Conservation (phyloP, 2,329 filamentous ascomycete genomes). For the Diaporthe vaccinii region DNA sequence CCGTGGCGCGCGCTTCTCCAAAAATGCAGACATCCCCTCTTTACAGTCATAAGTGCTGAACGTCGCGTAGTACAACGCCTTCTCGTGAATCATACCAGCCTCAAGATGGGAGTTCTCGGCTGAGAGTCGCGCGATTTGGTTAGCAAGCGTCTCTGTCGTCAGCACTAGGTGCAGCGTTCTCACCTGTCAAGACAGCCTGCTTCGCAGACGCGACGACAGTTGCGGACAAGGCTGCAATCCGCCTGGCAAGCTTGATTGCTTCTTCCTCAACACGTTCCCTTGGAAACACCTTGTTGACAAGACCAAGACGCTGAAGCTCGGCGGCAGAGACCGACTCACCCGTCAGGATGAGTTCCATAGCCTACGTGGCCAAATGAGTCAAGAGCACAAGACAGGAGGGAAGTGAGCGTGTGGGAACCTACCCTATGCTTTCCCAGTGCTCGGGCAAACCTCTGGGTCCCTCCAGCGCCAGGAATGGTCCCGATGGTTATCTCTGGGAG, state of each 20-base stretch:
- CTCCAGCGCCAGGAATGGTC: slow-evolving; percentile 49
- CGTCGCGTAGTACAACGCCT: slow-evolving; percentile 53
- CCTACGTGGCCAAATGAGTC: slow-evolving; percentile 45
- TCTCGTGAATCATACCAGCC: slow-evolving; percentile 54
- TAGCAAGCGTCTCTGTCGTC: background rate
- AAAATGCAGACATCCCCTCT: slow-evolving; percentile 57
- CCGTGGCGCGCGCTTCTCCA: slow-evolving; percentile 52
- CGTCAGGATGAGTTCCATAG: slow-evolving; percentile 61
- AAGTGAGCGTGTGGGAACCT: background rate
- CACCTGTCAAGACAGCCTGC: slow-evolving; percentile 58
- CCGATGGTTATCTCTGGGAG: slow-evolving; percentile 51
- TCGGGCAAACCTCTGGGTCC: slow-evolving; percentile 51
- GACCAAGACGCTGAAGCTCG: slow-evolving; percentile 55
- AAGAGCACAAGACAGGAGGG: background rate
- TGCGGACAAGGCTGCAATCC: slow-evolving; percentile 55
- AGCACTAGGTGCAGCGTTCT: slow-evolving; percentile 35
- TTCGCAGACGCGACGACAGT: slow-evolving; percentile 58
- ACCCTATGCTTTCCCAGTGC: slow-evolving; percentile 53
- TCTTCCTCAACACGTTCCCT: slow-evolving; percentile 53
- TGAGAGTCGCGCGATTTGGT: slow-evolving; percentile 44
- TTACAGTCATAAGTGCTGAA: slow-evolving; percentile 56
- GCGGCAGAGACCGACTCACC: slow-evolving; percentile 53
- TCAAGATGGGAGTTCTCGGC: slow-evolving; percentile 57
- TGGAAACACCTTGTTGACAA: slow-evolving; percentile 55
- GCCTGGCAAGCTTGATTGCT: slow-evolving; percentile 53